phyloP scores from a whole-genome alignment of 805 yeast species.

The Kodamaea sagamina region DNA sequence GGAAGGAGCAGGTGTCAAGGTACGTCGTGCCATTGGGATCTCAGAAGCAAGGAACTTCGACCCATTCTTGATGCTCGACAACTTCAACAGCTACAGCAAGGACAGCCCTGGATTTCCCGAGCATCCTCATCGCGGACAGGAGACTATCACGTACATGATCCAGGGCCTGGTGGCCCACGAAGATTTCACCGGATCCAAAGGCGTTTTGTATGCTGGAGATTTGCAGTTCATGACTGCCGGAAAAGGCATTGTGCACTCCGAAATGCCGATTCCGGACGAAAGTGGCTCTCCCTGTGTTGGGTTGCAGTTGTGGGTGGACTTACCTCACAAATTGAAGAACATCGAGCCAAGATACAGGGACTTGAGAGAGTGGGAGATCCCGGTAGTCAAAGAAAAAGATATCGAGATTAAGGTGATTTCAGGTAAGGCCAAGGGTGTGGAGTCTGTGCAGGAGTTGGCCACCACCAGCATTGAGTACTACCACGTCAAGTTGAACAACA shows the following conservation, averaged over 20 bases:
- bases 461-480: constrained; percentile 80
- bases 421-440: constrained; percentile 76
- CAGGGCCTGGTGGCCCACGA: constrained; percentile 75
- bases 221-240: constrained; percentile 95
- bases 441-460: constrained; percentile 71
- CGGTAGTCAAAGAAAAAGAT: constrained; percentile 62
- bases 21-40: constrained; percentile 78
- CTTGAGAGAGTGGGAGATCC: constrained; percentile 67
- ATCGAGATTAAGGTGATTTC: constrained; percentile 71
- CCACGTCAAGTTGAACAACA: constrained; percentile 63
- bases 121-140: constrained; percentile 83
- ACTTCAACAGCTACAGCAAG: constrained; percentile 59
- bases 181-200: constrained; percentile 85
- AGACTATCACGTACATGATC: constrained; percentile 69
- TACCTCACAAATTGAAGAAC: constrained; percentile 64
- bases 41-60: constrained; percentile 68
- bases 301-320: constrained; percentile 86
- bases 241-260: constrained; percentile 80
- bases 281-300: constrained; percentile 55
- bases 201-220: constrained; percentile 77
- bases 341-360: constrained; percentile 78
- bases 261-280: constrained; percentile 68
- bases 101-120: constrained; percentile 79
- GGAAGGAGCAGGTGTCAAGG: constrained; percentile 89
- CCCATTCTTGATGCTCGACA: constrained; percentile 82